Percentiles rank a stretch among this genome's conserved stretches.
These are phyloP conservation scores for Aspergillus ochraceoroseus DNA, from an alignment of 2,329 filamentous ascomycete genomes.

Conservation along the genomic window DNA sequence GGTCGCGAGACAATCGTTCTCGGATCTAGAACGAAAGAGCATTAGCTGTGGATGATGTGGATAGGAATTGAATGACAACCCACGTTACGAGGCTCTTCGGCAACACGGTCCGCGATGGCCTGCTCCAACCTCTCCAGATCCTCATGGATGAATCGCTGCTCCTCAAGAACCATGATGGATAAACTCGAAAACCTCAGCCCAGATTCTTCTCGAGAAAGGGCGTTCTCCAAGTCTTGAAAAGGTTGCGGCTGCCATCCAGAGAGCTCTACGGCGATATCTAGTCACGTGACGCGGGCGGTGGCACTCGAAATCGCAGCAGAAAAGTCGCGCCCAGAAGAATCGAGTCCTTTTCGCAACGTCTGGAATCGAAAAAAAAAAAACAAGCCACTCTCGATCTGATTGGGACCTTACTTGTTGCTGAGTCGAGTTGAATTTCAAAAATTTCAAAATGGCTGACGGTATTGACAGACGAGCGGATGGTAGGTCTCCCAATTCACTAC, in stretches of 20 bases:
- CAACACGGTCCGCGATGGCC: constrained; percentile 80
- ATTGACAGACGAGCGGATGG: constrained; percentile 86
- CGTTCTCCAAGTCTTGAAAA: neutral
- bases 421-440: constrained; percentile 1
- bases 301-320: constrained; percentile 20
- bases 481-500: too few relatives aligned
- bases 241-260: constrained; percentile 12
- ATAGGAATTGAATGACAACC: constrained; percentile 32
- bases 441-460: constrained; percentile 76
- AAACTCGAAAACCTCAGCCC: constrained; percentile 1
- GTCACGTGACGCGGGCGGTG: constrained; percentile 26
- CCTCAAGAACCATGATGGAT: constrained; percentile 71
- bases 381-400: constrained; percentile 10
- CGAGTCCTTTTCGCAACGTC: constrained; percentile 7
- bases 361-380: too few relatives aligned
- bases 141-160: constrained; percentile 90
- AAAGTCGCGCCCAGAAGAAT: constrained; percentile 22
- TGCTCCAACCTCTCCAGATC: constrained; percentile 94
- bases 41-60: constrained; percentile 19
- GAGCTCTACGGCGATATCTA: constrained; percentile 24
- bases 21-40: constrained; percentile 59
- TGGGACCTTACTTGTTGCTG: constrained; percentile 12
- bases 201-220: neutral
- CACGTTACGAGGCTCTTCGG: constrained; percentile 84
- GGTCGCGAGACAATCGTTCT: constrained; percentile 82